These are phyloP conservation scores for Annona cherimola DNA, from an alignment of 164 flowering plant genomes.

Conservation along the genomic window DNA sequence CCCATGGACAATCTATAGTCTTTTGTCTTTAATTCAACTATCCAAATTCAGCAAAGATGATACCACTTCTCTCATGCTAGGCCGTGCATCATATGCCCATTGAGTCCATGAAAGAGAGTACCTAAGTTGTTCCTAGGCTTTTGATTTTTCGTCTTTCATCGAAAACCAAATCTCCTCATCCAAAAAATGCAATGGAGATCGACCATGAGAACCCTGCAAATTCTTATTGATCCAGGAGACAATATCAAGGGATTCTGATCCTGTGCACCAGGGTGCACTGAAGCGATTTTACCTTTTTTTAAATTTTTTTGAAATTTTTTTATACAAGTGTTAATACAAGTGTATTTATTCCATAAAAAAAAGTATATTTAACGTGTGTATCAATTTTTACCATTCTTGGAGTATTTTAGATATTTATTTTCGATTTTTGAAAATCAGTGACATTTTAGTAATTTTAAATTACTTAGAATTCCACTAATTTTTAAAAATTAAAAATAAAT, in stretches of 20 bases:
- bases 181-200: slow-evolving; percentile 4
- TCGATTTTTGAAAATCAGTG: too few relatives aligned
- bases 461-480: too few relatives aligned
- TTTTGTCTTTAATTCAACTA: not conserved
- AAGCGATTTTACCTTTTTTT: too few relatives aligned
- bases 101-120: slow-evolving; percentile 30
- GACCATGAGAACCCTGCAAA: slow-evolving; percentile 8
- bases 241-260: slow-evolving; percentile 11
- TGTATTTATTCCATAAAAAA: too few relatives aligned
- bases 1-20: not conserved
- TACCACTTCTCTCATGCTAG: slow-evolving; percentile 28
- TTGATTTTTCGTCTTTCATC: slow-evolving; percentile 17
- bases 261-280: too few relatives aligned
- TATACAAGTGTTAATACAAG: too few relatives aligned
- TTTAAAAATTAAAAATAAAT: too few relatives aligned
- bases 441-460: too few relatives aligned
- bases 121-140: slow-evolving; percentile 21
- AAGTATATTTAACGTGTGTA: too few relatives aligned
- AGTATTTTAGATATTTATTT: too few relatives aligned
- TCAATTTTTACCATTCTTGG: too few relatives aligned
- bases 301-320: too few relatives aligned
- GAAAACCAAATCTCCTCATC: slow-evolving; percentile 13
- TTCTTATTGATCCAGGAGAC: slow-evolving; percentile 26
- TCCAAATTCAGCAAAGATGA: slow-evolving; percentile 4
- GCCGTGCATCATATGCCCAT: slow-evolving; percentile 14